Conservation (phyloP, 495 filamentous ascomycete genomes). For the Neurospora sp. region DNA sequence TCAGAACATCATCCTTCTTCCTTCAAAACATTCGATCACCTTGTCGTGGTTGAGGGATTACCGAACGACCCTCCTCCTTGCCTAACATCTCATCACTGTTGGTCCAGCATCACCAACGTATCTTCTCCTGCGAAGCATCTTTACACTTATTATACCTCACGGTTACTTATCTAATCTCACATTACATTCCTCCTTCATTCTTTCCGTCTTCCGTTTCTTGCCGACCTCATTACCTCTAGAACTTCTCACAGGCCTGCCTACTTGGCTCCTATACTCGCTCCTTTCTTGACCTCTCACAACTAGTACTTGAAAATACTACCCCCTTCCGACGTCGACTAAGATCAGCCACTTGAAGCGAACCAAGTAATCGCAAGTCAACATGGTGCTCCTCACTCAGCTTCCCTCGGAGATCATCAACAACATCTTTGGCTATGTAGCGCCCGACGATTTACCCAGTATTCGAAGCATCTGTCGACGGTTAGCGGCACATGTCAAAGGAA, state of each 20-base stretch:
- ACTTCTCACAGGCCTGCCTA: background rate
- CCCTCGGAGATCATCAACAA: constrained; percentile 49
- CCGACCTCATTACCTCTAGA: background rate
- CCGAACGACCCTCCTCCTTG: background rate
- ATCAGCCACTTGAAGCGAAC: background rate
- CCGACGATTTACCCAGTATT: constrained; percentile 38
- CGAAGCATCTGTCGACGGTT: constrained; percentile 37
- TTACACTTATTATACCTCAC: background rate
- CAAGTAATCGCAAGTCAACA: constrained; percentile 1
- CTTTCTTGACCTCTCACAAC: background rate
- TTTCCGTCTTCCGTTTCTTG: background rate
- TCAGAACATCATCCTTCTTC: background rate
- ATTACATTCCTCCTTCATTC: background rate
- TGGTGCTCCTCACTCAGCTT: constrained; percentile 29
- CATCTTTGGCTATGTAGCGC: constrained; percentile 44
- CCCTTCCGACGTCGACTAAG: background rate
- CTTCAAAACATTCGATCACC: background rate
- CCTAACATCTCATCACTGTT: background rate
- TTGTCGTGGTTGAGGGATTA: background rate
- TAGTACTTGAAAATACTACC: background rate
- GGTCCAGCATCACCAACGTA: background rate
- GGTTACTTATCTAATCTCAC: background rate
- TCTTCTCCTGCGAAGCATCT: background rate
- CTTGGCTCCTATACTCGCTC: background rate
- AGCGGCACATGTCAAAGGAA: constrained; percentile 36